Conservation (phyloP, 2,329 filamentous ascomycete species). For the Paracorniculantispora psalliotae region DNA sequence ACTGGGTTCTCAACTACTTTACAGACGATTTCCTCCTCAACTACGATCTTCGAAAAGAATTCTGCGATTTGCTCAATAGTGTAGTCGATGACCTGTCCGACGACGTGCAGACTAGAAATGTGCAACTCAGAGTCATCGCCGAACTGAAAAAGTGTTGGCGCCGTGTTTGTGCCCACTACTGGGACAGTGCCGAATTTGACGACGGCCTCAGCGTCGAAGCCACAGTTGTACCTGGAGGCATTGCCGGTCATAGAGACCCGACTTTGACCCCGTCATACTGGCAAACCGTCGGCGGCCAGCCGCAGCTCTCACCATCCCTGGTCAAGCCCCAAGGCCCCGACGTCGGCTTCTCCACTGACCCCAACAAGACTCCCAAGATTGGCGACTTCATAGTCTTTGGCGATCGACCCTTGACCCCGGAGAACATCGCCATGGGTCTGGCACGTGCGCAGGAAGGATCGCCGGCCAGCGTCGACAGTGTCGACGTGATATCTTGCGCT, state of each 20-base stretch:
- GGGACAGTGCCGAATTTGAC: conserved; percentile 69
- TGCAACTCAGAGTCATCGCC: conserved; percentile 75
- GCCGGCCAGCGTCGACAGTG: conserved; percentile 53
- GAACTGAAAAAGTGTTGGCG: conserved; percentile 98
- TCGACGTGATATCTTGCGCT: conserved; percentile 60
- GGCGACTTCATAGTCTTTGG: conserved; percentile 41
- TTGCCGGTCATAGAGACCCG: conserved; percentile 55
- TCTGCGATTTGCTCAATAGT: conserved; percentile 76
- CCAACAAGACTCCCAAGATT: conserved; percentile 42
- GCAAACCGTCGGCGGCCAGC: conserved; percentile 40
- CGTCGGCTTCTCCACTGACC: conserved; percentile 42
- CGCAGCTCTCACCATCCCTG: conserved; percentile 34
- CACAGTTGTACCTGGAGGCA: conserved; percentile 72
- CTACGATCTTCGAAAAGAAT: conserved; percentile 66
- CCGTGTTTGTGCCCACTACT: conserved; percentile 81
- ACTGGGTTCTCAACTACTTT: conserved; percentile 99
- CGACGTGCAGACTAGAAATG: conserved; percentile 41
- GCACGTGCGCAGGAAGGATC: conserved; percentile 32
- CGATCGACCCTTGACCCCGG: conserved; percentile 44
- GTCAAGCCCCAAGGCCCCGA: conserved; percentile 20
- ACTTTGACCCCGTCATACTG: conserved; percentile 51
- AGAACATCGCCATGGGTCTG: conserved; percentile 25
- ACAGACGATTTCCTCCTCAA: conserved; percentile 85
- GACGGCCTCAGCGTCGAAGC: conserved; percentile 57
- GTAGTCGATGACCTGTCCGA: conserved; percentile 52